phyloP scores from a whole-genome alignment of 129 eudicot species.

The Tanacetum coccineum region DNA sequence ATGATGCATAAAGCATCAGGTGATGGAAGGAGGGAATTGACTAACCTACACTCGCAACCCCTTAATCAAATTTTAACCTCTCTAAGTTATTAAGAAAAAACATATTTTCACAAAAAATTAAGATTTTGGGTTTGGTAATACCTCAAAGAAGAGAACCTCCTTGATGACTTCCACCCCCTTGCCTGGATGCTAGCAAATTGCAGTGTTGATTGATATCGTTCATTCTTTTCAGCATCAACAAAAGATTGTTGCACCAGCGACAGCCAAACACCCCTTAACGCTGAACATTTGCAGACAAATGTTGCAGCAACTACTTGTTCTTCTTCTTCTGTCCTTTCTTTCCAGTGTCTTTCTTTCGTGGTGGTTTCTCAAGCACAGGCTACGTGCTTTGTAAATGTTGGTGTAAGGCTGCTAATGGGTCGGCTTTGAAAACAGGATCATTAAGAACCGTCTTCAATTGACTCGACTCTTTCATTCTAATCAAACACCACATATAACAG shows the following conservation, averaged over 20 bases:
- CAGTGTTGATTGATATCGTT: constrained; percentile 74
- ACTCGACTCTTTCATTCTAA: constrained; percentile 69
- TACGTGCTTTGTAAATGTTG: constrained; percentile 55
- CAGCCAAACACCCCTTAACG: too few species aligned
- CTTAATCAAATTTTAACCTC: constrained; percentile 22
- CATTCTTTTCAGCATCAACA: constrained; percentile 82
- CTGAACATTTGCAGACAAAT: too few species aligned
- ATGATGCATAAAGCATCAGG: constrained; percentile 6
- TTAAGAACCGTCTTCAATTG: constrained; percentile 59
- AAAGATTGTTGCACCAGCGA: too few species aligned
- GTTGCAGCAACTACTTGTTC: too few species aligned
- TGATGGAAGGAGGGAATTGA: constrained; percentile 15
- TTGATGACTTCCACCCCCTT: constrained; percentile 59
- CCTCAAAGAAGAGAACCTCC: constrained; percentile 39
- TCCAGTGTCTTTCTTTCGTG: too few species aligned
- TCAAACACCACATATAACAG: constrained; percentile 2
- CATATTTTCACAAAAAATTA: not conserved
- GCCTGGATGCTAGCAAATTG: constrained; percentile 81
- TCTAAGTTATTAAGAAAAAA: constrained; percentile 1
- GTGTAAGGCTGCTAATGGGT: constrained; percentile 81
- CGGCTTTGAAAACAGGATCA: constrained; percentile 60
- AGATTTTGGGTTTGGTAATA: constrained; percentile 31
- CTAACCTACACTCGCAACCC: constrained; percentile 9
- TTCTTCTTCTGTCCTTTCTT: too few species aligned
- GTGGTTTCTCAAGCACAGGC: too few species aligned